Base-by-base conservation (phyloP, 306 rosid species). In the Vigna reflexopilosa region DNA sequence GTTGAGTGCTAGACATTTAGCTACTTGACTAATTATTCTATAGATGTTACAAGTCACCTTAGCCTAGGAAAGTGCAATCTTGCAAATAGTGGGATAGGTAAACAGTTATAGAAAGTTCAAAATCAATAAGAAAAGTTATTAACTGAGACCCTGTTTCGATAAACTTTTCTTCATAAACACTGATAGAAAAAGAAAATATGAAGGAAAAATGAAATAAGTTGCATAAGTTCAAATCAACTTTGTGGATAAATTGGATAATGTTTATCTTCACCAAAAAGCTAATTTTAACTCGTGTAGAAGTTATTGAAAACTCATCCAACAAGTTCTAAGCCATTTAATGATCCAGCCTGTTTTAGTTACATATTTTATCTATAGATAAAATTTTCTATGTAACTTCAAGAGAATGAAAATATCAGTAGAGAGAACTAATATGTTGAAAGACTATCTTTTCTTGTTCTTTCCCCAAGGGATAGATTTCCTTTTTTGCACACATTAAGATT, bases 1-100 rank as follows among this genome's bases (percentile, higher is more conserved):
- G 24, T 38, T 67, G 73, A 40, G 11, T 67, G 10, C 24, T 67
- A 47, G 40, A 67, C 26, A 67, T 44, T 20, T 45, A 67, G 55
- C 38, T 22, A 67, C 56, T 13, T 13, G 12, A 11, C 20, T 22
- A 34, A 67, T 9, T 22, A 4, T 22, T 50, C 28, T 16, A 58
- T 44, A 38, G 19, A 44, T n/a, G 58, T 42, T 32, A 57, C 12
- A 57, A 5, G 68, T 44, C 2, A 42, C 44, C 28, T 16, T 40
- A 58, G 42, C 52, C 51, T 19, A 56, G 44, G 10, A 38, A 44
- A 14, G 56, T 73, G 55, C 52, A 44, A 50, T 73, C 16, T 15
- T 61, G 5, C 34, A 20, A 73, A 22, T 57, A 7, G 16, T 55
- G 42, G 55, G 34, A 56, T 56, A 22, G 32, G 20, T 16, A 40